Base-by-base conservation (phyloP, 148 eudicot genomes). In the Chenopodium formosanum region DNA sequence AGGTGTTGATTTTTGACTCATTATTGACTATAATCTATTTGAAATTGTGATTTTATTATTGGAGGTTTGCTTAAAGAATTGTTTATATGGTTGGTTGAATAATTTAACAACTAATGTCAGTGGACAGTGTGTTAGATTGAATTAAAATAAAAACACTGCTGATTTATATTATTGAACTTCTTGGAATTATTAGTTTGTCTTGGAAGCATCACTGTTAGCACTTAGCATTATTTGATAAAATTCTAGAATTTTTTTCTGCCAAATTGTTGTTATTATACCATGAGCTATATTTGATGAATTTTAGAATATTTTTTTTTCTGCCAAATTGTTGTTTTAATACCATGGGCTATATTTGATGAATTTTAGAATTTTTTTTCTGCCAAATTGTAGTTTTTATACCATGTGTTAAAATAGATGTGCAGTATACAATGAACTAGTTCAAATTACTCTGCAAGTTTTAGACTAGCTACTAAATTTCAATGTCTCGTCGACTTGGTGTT, bases 1-100 rank as follows among this genome's bases (percentile, higher is more conserved):
- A 62, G 53, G 48, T 31, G 32, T 1, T 73, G 31, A 44, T 71
- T 67, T 27, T 75, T 81, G 83, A 67, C 75, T 69, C 44, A 44
- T 82, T 75, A 50, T 50, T 50, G 75, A 82, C 76, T 68, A 25
- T 67, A 22, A 74, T 68, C 9, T 25, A 81, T 64, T 75, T 48
- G 29, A 9, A 74, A 23, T n/a, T 73, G 23, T 9, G 63, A 16
- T 67, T 62, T 76, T 14, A 82, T 76, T 67, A 56, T 58, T 74
- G 76, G 63, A 50, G 77, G 79, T 53, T 22, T 2, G 44, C 25
- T 9, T 73, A 73, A 40, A 5, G 58, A 31, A 40, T 67, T 71
- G 63, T 11, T 73, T 27, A 11, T 9, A 40, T 70, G 27, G 68
- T 56, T 79, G 75, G 11, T 52, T 9, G 2, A 50, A 69, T 40